These are phyloP conservation scores for Cyberlindnera maclurae DNA, from an alignment of 805 yeast genomes.

Conservation along the genomic window DNA sequence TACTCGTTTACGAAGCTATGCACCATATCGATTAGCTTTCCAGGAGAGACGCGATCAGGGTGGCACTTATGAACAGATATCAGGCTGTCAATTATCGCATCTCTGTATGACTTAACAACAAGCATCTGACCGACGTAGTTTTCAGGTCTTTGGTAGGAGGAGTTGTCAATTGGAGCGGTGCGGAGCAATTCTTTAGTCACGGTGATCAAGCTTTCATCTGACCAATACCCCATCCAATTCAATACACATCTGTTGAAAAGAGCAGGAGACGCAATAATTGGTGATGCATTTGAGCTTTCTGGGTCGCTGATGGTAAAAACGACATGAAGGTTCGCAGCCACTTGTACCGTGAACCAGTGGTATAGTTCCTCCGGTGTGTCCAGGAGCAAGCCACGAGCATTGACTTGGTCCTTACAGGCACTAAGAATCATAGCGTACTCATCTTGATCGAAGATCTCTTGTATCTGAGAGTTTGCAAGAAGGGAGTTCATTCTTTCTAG, in stretches of 20 bases:
- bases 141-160: constrained; percentile 33
- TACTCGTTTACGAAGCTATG: constrained; percentile 38
- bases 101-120: constrained; percentile 27
- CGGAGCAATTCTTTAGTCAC: constrained; percentile 40
- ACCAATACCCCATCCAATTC: constrained; percentile 88
- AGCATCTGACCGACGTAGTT: constrained; percentile 6
- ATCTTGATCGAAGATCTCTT: constrained; percentile 80
- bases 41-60: constrained; percentile 36
- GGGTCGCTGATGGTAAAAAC: constrained; percentile 68
- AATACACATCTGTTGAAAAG: constrained; percentile 83
- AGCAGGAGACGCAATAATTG: constrained; percentile 75
- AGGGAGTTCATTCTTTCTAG: constrained; percentile 88
- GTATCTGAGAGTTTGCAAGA: constrained; percentile 89
- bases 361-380: constrained; percentile 67
- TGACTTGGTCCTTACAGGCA: constrained; percentile 49
- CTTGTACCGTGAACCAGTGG: constrained; percentile 63
- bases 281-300: constrained; percentile 28
- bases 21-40: constrained; percentile 46
- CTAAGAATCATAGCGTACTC: constrained; percentile 47
- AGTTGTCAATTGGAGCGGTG: constrained; percentile 46
- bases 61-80: constrained; percentile 37
- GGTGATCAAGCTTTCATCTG: constrained; percentile 37
- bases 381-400: constrained; percentile 51
- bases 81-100: constrained; percentile 40
- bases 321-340: constrained; percentile 72